Conservation (phyloP, 805 yeast species). For the Saccharomycopsis sp. region DNA sequence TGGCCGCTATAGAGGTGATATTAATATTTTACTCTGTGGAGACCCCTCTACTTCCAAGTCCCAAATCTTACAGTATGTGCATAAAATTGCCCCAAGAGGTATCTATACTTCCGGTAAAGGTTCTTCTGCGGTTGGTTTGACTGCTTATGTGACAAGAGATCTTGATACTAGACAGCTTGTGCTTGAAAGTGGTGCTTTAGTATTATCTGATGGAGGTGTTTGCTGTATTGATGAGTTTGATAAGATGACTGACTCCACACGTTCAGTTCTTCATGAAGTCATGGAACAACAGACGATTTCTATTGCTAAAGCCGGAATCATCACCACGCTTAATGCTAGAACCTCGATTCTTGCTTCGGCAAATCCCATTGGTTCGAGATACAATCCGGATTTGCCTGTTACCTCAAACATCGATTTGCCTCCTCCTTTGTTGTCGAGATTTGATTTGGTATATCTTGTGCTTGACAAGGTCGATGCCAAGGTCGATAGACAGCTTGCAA, state of each 20-base stretch:
- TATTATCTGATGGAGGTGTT: slow-evolving; percentile 94
- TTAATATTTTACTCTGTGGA: slow-evolving; percentile 87
- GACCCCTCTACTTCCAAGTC: slow-evolving; percentile 98
- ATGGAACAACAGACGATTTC: slow-evolving; percentile 99
- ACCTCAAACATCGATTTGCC: slow-evolving; percentile 12
- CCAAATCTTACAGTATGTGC: slow-evolving; percentile 89
- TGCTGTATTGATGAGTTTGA: slow-evolving; percentile 99
- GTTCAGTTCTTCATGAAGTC: slow-evolving; percentile 95
- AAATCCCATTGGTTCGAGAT: slow-evolving; percentile 92
- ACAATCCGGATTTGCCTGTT: slow-evolving; percentile 55
- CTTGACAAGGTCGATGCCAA: slow-evolving; percentile 88
- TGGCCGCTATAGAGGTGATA: slow-evolving; percentile 94
- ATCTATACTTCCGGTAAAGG: slow-evolving; percentile 98
- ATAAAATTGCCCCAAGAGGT: slow-evolving; percentile 96
- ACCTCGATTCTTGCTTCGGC: slow-evolving; percentile 95
- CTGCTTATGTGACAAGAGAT: slow-evolving; percentile 95
- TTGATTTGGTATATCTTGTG: slow-evolving; percentile 87
- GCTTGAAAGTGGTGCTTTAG: slow-evolving; percentile 92
- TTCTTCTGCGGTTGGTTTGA: slow-evolving; percentile 97
- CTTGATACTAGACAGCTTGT: slow-evolving; percentile 90
- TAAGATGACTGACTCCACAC: slow-evolving; percentile 90
- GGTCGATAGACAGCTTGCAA: slow-evolving; percentile 79
- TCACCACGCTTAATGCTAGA: slow-evolving; percentile 93
- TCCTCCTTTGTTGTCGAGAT: slow-evolving; percentile 78
- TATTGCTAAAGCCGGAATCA: slow-evolving; percentile 97